A percentile compares a stretch with the other conserved stretches of the same genome.
These are phyloP conservation scores for Lenzites betulinus DNA, from an alignment of 768 basidiomycete species.

Conservation along the genomic window DNA sequence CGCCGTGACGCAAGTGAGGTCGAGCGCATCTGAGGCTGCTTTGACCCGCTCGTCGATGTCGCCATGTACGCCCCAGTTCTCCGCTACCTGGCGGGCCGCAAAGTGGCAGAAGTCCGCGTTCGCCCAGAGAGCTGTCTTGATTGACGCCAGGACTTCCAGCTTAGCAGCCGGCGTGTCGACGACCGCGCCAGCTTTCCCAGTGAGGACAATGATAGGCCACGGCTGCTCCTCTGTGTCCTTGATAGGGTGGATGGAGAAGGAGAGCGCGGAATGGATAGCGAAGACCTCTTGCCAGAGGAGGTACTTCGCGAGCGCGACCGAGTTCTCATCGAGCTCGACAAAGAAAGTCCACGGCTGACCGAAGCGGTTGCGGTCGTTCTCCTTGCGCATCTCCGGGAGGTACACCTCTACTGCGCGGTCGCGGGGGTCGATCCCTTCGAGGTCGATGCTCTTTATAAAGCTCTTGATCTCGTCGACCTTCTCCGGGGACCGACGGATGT, in stretches of 20 bases:
- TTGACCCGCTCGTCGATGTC: background rate
- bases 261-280: background rate
- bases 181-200: background rate
- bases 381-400: background rate
- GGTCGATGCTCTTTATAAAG: background rate
- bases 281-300: constrained; percentile 4
- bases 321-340: background rate
- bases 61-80: background rate
- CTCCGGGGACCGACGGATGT: background rate
- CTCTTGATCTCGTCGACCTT: background rate
- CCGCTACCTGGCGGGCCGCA: background rate
- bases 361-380: background rate
- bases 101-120: background rate
- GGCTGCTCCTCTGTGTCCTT: background rate
- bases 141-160: background rate
- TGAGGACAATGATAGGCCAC: background rate
- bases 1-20: background rate
- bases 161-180: background rate
- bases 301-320: background rate
- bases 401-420: constrained; percentile 1
- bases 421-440: background rate
- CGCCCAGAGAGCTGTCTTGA: background rate
- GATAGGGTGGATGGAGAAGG: background rate
- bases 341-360: background rate
- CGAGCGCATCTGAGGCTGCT: background rate